phyloP scores from a whole-genome alignment of 1,139 yeast genomes.

The Magnusiomyces starmeri region DNA sequence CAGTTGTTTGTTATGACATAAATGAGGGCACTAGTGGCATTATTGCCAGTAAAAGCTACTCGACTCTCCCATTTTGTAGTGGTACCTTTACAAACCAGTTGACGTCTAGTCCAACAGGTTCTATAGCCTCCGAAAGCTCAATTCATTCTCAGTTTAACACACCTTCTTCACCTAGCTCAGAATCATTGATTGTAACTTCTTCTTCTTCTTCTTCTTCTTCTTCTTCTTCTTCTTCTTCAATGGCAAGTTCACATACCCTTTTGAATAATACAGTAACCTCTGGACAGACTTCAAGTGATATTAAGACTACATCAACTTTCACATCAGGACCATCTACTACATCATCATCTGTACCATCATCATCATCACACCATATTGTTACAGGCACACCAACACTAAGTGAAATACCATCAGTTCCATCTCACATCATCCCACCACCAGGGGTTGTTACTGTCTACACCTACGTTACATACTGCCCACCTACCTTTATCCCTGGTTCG shows the following conservation, averaged over 20 bases:
- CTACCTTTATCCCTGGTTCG: constrained; percentile 15
- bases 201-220: not conserved
- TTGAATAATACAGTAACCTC: no score
- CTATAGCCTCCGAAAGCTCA: not conserved
- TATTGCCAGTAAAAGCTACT: not conserved
- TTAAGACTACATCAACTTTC: not conserved
- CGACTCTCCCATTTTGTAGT: not conserved
- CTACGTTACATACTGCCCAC: constrained; percentile 2
- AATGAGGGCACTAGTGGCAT: not conserved
- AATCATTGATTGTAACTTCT: not conserved
- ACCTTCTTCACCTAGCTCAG: not conserved
- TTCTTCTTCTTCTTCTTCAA: not conserved
- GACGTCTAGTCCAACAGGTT: not conserved
- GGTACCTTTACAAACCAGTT: no score
- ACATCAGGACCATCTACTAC: not conserved
- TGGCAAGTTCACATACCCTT: not conserved
- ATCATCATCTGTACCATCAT: not conserved
- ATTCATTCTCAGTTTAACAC: not conserved
- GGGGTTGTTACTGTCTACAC: not conserved
- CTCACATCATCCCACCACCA: not conserved
- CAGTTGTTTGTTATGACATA: constrained; percentile 1
- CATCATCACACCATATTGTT: not conserved
- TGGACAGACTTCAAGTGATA: no score
- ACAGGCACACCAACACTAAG: not conserved
- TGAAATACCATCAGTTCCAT: not conserved